These are phyloP conservation scores for Phytophthora syringae DNA, from an alignment of 352 stramenopile species.

Conservation along the genomic window DNA sequence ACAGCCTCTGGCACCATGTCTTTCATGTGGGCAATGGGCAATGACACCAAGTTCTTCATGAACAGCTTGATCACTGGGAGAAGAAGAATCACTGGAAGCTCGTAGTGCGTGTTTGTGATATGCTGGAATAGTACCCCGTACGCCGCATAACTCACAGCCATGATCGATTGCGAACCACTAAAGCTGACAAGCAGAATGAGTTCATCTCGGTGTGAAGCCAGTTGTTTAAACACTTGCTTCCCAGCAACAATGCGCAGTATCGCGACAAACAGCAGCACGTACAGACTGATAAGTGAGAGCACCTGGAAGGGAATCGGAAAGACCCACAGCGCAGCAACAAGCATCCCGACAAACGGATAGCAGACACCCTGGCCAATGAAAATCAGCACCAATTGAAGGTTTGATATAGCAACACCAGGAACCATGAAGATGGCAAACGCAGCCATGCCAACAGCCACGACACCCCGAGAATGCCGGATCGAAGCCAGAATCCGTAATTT, in stretches of 20 bases:
- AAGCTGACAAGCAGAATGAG: conserved; percentile 24
- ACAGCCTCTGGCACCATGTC: conserved; percentile 13
- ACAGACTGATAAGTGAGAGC: conserved; percentile 21
- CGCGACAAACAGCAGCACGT: conserved; percentile 15
- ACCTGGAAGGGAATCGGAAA: conserved; percentile 35
- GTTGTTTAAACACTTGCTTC: conserved; percentile 14
- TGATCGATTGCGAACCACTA: conserved; percentile 13
- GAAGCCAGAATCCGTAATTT: conserved; percentile 22
- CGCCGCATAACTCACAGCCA: conserved; percentile 16
- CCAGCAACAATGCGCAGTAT: conserved; percentile 27
- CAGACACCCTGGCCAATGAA: conserved; percentile 7
- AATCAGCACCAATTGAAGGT: conserved; percentile 11
- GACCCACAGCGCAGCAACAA: conserved; percentile 25
- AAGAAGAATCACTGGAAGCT: conserved; percentile 26
- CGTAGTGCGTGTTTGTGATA: conserved; percentile 4
- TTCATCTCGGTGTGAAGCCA: conserved; percentile 14
- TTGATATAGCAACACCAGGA: conserved; percentile 15
- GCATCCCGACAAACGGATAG: conserved; percentile 17
- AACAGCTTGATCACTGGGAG: conserved; percentile 31
- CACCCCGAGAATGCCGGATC: conserved; percentile 5
- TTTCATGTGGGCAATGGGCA: conserved; percentile 4
- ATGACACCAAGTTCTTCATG: conserved; percentile 26
- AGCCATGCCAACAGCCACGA: conserved; percentile 9
- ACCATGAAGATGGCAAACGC: conserved; percentile 11
- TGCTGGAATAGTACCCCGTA: conserved; percentile 7